These are phyloP conservation scores for Vanrija humicola DNA, from an alignment of 1,284 basidiomycete genomes.

Conservation along the genomic window DNA sequence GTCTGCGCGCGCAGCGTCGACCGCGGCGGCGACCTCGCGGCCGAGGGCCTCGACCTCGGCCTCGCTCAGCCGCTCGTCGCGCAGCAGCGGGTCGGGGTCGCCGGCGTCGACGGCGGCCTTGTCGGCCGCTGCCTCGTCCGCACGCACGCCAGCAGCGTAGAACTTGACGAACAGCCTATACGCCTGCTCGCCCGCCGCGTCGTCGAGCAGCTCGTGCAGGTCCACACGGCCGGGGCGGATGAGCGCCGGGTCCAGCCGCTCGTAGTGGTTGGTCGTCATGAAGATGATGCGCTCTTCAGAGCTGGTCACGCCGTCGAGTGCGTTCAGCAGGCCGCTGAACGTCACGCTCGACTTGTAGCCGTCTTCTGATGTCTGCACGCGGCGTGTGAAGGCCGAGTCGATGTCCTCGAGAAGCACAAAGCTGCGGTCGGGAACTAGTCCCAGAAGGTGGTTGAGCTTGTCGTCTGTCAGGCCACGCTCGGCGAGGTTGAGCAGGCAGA, in stretches of 20 bases:
- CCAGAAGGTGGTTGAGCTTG: constrained; percentile 88
- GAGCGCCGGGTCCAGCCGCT: constrained; percentile 65
- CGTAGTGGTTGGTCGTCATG: constrained; percentile 96
- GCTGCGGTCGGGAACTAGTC: constrained; percentile 87
- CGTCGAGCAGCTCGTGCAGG: constrained; percentile 75
- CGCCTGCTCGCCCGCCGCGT: constrained; percentile 81
- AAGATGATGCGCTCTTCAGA: constrained; percentile 97
- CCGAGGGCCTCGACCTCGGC: constrained; percentile 57
- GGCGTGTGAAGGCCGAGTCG: constrained; percentile 94
- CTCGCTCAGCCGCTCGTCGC: constrained; percentile 2
- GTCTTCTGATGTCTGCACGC: constrained; percentile 81
- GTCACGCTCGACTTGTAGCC: constrained; percentile 95
- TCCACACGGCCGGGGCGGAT: constrained; percentile 95
- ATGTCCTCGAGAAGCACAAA: constrained; percentile 95
- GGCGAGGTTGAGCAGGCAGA: constrained; percentile 92
- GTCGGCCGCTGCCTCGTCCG: constrained; percentile 11
- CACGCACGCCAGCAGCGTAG: constrained; percentile 53
- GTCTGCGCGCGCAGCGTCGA: constrained; percentile 52
- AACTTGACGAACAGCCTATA: constrained; percentile 76
- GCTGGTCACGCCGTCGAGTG: constrained; percentile 94
- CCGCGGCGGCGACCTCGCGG: constrained; percentile 56
- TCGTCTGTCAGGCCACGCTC: constrained; percentile 96
- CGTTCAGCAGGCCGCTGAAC: constrained; percentile 96
- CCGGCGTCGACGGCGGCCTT: not conserved
- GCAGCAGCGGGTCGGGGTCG: constrained; percentile 6